Base-by-base conservation (phyloP, 2,329 filamentous ascomycete genomes). In the Grosmannia penicillata region DNA sequence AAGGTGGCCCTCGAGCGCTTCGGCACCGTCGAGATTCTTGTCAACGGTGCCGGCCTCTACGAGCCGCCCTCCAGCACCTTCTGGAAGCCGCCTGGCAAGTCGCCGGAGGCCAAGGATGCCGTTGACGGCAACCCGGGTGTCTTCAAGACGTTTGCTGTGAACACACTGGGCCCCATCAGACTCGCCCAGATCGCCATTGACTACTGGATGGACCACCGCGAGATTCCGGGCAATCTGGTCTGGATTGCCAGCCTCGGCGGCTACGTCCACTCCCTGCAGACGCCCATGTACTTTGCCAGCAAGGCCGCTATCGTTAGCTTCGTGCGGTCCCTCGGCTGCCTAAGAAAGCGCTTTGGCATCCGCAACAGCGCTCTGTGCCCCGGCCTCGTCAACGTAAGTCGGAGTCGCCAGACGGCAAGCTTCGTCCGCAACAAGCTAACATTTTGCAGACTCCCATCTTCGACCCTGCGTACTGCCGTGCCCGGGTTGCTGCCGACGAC, bases 41-140 rank as follows among this genome's bases (percentile, higher is more conserved):
- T 61, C 26, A 61, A 63, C 0, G 62, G 63, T 0, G 64, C 64
- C 0, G 64, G 64, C 18, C 51, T 68, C 5, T 68, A 61, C 34
- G 65, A 67, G 42, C 65, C 63, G 45, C 46, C 50, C 5, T 61
- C 52, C 52, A 59, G 58, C 13, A 56, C 47, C 48, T 63, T 63
- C 37, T 63, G 60, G 60, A 52, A 56, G 25, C 57, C 60, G 1
- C 60, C 60, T 0, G 60, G 58, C 1, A 55, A 55, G 0, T 43
- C 3, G 58, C 61, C 33, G 47, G 41, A 8, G 8, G 36, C 29
- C 15, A 15, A 44, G 1, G 51, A 56, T 22, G 10, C n/a, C 3
- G 11, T 15, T 4, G 36, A 38, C 14, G 15, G 15, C 29, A 15
- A 24, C 23, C 22, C 23, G 13, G 36, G 36, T 17, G 23, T 48